These are phyloP conservation scores for Debaryomyces coudertii DNA, from an alignment of 1,139 yeast genomes.

Conservation along the genomic window DNA sequence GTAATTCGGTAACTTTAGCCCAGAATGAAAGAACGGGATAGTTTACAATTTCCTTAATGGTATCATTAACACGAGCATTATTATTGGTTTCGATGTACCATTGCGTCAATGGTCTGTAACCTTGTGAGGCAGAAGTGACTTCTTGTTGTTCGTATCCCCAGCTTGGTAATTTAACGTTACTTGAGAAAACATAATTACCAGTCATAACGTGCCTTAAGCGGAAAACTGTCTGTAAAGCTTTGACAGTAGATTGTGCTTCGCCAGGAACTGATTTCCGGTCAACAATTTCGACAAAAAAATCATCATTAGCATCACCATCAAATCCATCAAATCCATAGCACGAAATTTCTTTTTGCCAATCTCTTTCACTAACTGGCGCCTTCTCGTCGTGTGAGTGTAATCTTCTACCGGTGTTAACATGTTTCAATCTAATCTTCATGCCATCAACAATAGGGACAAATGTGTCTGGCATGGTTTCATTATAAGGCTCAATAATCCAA, in stretches of 20 bases:
- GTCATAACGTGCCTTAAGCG: slow-evolving; percentile 87
- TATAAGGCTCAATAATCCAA: slow-evolving; percentile 78
- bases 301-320: slow-evolving; percentile 94
- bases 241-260: slow-evolving; percentile 62
- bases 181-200: slow-evolving; percentile 88
- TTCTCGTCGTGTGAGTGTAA: slow-evolving; percentile 95
- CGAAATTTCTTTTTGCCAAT: slow-evolving; percentile 95
- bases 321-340: slow-evolving; percentile 92
- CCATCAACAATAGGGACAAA: slow-evolving; percentile 75
- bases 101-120: slow-evolving; percentile 69
- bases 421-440: slow-evolving; percentile 76
- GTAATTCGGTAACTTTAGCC: slow-evolving; percentile 75
- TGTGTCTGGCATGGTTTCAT: slow-evolving; percentile 53
- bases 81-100: slow-evolving; percentile 89
- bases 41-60: slow-evolving; percentile 41
- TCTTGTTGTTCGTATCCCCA: slow-evolving; percentile 99
- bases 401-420: slow-evolving; percentile 70
- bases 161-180: slow-evolving; percentile 81
- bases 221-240: slow-evolving; percentile 83
- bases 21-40: slow-evolving; percentile 68
- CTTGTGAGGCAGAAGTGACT: slow-evolving; percentile 88
- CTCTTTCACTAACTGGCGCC: slow-evolving; percentile 89
- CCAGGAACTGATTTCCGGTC: slow-evolving; percentile 57
- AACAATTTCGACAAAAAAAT: slow-evolving; percentile 87
- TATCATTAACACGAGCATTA: slow-evolving; percentile 36